Conservation (phyloP, 1,139 yeast genomes). For the Geotrichum macrosporum region DNA sequence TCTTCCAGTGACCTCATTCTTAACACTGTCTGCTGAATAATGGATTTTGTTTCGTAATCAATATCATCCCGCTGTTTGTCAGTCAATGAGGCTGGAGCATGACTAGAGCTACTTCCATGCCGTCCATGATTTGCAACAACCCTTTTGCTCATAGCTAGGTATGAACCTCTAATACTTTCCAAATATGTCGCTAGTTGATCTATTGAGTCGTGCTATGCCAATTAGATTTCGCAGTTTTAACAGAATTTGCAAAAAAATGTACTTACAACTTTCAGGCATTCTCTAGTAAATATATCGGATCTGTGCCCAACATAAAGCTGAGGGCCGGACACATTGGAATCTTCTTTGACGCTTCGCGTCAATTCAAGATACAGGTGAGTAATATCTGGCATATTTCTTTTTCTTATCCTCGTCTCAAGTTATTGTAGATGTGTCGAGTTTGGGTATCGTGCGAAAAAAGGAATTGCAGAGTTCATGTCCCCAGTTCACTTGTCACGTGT, state of each 20-base stretch:
- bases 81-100: slow-evolving; percentile 28
- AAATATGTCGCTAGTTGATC: slow-evolving; percentile 28
- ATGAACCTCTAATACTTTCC: slow-evolving; percentile 33
- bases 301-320: slow-evolving; percentile 20
- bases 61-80: slow-evolving; percentile 42
- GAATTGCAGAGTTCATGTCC: no score
- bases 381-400: slow-evolving; percentile 24
- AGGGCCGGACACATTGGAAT: slow-evolving; percentile 5
- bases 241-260: background rate
- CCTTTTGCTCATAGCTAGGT: slow-evolving; percentile 30
- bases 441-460: background rate
- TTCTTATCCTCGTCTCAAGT: background rate
- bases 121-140: slow-evolving; percentile 7
- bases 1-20: slow-evolving; percentile 38
- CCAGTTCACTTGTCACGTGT: no score
- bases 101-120: slow-evolving; percentile 2
- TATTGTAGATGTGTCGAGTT: background rate
- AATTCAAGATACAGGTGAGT: slow-evolving; percentile 30
- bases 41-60: slow-evolving; percentile 40
- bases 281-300: slow-evolving; percentile 29
- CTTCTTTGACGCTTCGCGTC: slow-evolving; percentile 22
- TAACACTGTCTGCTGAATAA: slow-evolving; percentile 38
- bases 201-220: slow-evolving; percentile 25
- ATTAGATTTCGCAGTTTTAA: no score
- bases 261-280: slow-evolving; percentile 31